Base-by-base conservation (phyloP, 2,329 filamentous ascomycete genomes). In the Hirsutella thompsonii region DNA sequence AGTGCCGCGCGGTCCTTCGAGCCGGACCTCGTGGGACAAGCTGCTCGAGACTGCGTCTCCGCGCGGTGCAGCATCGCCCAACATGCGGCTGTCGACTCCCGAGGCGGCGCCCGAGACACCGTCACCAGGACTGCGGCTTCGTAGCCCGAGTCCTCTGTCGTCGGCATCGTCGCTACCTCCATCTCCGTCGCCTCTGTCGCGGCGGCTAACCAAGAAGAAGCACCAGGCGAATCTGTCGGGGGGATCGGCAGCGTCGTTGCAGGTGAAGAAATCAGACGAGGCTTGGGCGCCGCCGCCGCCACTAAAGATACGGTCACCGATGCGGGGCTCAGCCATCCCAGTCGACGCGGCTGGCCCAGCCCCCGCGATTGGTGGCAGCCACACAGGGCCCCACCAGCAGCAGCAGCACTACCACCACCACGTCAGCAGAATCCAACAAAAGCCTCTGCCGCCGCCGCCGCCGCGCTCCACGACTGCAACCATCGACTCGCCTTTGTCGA, bases 281-380 rank as follows among this genome's bases (percentile, higher is more conserved):
- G 50, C 52, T 44, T 48, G 54, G 18, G 39, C 32, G 13, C 13
- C 35, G 36, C 19, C 40, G 19, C 39, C 36, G 41, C 44, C 43
- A 40, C 49, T 47, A 47, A 42, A 38, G 35, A 38, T 21, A 37
- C 42, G 46, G 42, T 42, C 55, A 46, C 48, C 47, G 43, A 42
- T 52, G 49, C 49, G 52, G 52, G 52, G 47, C 53, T 47, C 46
- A 20, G 36, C 47, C 35, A 37, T 46, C 33, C 23, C 23, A 26
- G 23, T 26, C 23, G 23, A 11, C 23, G 23, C 23, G 23, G 23
- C 23, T 26, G 20, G 47, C 46, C 49, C 50, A 46, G 40, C 43
- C 45, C 44, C 49, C 40, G 42, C 45, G 42, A 38, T 42, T 39
- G 40, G 23, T 26, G 23, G 23, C 23, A 26, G 23, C 23, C 23